Conservation (phyloP, 768 basidiomycete genomes). For the Fomitopsis pulvina region DNA sequence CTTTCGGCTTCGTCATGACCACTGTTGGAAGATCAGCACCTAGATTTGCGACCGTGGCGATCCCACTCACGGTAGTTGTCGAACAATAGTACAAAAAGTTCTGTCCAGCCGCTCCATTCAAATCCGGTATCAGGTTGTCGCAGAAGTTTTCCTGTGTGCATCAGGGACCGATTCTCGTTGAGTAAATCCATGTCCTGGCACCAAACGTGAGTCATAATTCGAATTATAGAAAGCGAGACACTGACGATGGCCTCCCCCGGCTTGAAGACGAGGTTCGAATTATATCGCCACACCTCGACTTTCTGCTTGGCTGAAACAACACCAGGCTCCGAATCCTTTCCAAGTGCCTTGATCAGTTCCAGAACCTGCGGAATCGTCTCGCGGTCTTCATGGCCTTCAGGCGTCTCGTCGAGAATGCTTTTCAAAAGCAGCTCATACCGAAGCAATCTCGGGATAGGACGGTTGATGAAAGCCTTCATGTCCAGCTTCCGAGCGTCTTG, state of each 20-base stretch:
- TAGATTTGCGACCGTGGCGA: neutral
- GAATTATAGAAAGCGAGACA: neutral
- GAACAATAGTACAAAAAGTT: constrained; percentile 85
- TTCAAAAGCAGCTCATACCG: constrained; percentile 86
- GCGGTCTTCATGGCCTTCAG: constrained; percentile 70
- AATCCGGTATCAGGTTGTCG: constrained; percentile 87
- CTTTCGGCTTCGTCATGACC: constrained; percentile 83
- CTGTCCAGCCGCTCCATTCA: constrained; percentile 86
- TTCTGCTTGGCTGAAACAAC: constrained; percentile 82
- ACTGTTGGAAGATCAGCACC: constrained; percentile 37
- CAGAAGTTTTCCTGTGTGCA: constrained; percentile 77
- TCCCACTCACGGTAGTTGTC: constrained; percentile 84
- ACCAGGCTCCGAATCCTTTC: constrained; percentile 84
- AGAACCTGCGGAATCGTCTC: constrained; percentile 80
- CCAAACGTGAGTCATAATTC: neutral
- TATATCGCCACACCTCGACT: constrained; percentile 85
- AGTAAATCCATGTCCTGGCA: constrained; percentile 81
- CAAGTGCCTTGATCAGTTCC: constrained; percentile 79
- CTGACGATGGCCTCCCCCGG: constrained; percentile 62
- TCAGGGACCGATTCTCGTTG: constrained; percentile 74
- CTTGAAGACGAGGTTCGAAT: constrained; percentile 75
- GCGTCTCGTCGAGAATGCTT: constrained; percentile 70
- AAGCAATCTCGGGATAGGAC: constrained; percentile 84
- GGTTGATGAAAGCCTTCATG: constrained; percentile 90
- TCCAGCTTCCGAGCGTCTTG: constrained; percentile 77